Evolutionary conservation across 306 rosid genomes (phyloP).

Genomic region (Biancaea sappan): DNA sequence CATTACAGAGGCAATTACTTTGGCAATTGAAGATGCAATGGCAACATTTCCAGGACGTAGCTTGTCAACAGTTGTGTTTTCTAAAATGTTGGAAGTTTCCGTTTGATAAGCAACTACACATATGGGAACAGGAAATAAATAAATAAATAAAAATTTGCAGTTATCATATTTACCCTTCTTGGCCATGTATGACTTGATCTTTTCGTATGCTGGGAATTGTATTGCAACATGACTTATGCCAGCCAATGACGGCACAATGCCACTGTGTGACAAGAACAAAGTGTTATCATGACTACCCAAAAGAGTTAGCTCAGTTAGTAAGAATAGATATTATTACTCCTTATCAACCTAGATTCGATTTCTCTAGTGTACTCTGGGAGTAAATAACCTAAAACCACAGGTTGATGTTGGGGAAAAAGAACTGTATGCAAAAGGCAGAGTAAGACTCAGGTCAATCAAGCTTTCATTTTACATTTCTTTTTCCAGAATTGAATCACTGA

Average conservation of each 20-base stretch:
- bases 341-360: neutral
- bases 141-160: constrained; percentile 19
- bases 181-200: constrained; percentile 74
- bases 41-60: constrained; percentile 72
- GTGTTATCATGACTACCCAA: constrained; percentile 13
- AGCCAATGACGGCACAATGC: constrained; percentile 89
- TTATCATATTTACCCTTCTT: constrained; percentile 52
- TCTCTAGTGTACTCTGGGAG: neutral
- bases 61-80: constrained; percentile 76
- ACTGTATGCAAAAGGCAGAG: constrained; percentile 3
- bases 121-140: neutral
- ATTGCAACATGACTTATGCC: constrained; percentile 98
- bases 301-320: neutral
- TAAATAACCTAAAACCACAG: neutral
- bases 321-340: neutral
- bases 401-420: neutral
- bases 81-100: constrained; percentile 47
- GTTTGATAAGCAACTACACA: constrained; percentile 29
- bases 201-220: constrained; percentile 89
- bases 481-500: neutral
- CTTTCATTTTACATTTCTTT: neutral
- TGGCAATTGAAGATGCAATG: constrained; percentile 74
- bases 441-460: neutral
- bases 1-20: constrained; percentile 74
- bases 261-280: constrained; percentile 60